Base-by-base conservation (phyloP, 2,329 filamentous ascomycete species). In the Diplocarpon rosae region DNA sequence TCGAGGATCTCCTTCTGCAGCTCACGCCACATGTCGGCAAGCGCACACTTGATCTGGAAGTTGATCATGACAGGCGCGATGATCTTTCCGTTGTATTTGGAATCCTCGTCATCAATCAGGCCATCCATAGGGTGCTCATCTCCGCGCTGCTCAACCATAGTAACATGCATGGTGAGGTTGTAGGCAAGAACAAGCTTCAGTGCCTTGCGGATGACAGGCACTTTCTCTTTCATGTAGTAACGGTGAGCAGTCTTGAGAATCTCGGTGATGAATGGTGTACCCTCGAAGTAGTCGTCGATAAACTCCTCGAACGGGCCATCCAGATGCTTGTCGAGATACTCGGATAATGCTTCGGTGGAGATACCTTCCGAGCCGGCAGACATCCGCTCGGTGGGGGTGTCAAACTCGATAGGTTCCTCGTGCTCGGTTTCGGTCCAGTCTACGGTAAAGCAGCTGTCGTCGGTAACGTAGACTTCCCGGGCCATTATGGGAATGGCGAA, bases 31-130 rank as follows among this genome's bases (percentile, higher is more conserved):
- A 95, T 93, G 60, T 93, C 88, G 54, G 89, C 90, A 68, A 96
- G 81, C 43, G 89, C 89, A 59, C 85, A 92, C 76, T 96, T 96
- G 72, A 96, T 88, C 70, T 95, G 87, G 77, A 95, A 95, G 72
- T 95, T 96, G 76, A 96, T 93, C 89, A 96, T 94, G 62, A 95
- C 89, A 11, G 90, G 90, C 13, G 90, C 90, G 51, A 95, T 80
- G 30, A 83, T 89, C 71, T 90, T 90, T 60, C 89, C 89, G 57
- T 76, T 83, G 72, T 83, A 95, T 63, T 86, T 92, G 54, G 87
- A 94, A 43, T 82, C 77, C 58, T 85, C 78, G 59, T 92, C 85
- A 41, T 90, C 80, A 52, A 96, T 90, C 68, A 85, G 83, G 52
- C 89, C 90, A 43, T 85, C 73, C 61, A 89, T 72, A 17, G 72